Evolutionary conservation across 768 basidiomycete genomes (phyloP).

Genomic region (Lyophyllum atratum): DNA sequence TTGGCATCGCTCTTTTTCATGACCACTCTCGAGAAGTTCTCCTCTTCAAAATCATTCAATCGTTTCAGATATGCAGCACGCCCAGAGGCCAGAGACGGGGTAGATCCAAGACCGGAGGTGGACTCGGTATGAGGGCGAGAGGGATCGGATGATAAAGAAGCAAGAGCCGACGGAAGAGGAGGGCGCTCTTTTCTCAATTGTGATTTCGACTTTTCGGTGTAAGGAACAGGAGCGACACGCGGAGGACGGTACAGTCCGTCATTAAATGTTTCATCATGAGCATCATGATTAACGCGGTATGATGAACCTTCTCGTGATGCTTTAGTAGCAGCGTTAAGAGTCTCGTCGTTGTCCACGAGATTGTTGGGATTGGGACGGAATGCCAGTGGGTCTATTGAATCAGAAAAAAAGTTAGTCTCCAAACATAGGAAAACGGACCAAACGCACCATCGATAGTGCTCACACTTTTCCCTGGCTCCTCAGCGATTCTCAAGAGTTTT

Average conservation of each 20-base stretch:
- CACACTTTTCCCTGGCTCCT: slow-evolving; percentile 50
- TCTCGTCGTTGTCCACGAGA: slow-evolving; percentile 48
- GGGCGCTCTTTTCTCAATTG: slow-evolving; percentile 50
- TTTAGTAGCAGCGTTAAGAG: slow-evolving; percentile 18
- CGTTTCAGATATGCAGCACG: slow-evolving; percentile 80
- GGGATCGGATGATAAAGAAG: slow-evolving; percentile 65
- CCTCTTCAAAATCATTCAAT: slow-evolving; percentile 90
- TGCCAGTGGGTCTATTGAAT: slow-evolving; percentile 75
- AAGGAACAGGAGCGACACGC: slow-evolving; percentile 86
- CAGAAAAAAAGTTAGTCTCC: neutral
- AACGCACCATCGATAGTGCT: slow-evolving; percentile 60
- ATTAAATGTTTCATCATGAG: slow-evolving; percentile 11
- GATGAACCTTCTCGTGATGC: neutral
- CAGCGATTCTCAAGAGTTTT: slow-evolving; percentile 81
- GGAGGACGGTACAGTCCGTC: slow-evolving; percentile 82
- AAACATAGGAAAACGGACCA: neutral
- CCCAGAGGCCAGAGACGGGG: slow-evolving; percentile 56
- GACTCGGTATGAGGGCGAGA: slow-evolving; percentile 72
- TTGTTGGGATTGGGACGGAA: slow-evolving; percentile 90
- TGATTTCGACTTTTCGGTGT: slow-evolving; percentile 53
- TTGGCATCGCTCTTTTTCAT: slow-evolving; percentile 87
- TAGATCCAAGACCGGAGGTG: slow-evolving; percentile 69
- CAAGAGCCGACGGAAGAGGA: slow-evolving; percentile 67
- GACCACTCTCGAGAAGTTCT: slow-evolving; percentile 87
- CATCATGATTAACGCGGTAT: neutral